Evolutionary conservation across 352 stramenopile species (phyloP), one percentile per base, ranked within the genome.

Genomic region (Pythium folliculosum): DNA sequence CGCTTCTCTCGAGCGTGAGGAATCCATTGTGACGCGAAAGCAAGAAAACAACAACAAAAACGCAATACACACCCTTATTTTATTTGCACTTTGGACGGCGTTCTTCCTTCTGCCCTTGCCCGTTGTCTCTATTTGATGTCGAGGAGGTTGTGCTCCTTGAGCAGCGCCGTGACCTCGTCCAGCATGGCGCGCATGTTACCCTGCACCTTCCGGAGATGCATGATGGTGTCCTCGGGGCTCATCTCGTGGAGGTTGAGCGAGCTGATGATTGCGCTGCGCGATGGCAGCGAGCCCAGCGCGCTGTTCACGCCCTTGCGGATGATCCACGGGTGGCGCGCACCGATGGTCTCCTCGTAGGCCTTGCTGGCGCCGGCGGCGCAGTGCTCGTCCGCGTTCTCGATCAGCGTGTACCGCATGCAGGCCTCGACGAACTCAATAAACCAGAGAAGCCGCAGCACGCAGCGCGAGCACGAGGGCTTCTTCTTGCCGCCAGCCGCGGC

Each of bases 371-470:
- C 82, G 7, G 76, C 69, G 32, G 78, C 78, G 59, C 84, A 90
- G 56, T 77, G 84, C n/a, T 95, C 86, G 22, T 88, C 78, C 17
- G 63, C 70, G 56, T 76, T 90, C 43, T 91, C 81, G 27, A 92
- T 65, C 47, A 93, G 59, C n/a, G 78, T 86, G 62, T 91, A 80
- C 43, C 78, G 71, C 12, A 95, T 64, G 19, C 79, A 92, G 19
- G 84, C 82, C 50, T 92, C 84, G 43, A 95, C 86, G 43, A 95
- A 95, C 70, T 95, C 82, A 30, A 95, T 58, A 53, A 95, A 95
- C 86, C 86, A 95, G 32, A 92, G 66, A 44, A 95, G 56, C 0
- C 86, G 86, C 49, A 93, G 66, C 30, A 92, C 62, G 60, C 86
- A 90, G 27, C 86, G 86, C 43, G 72, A 82, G 65, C 78, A 90